Evolutionary conservation across 441 rosid genomes (phyloP).

Genomic region (Biscutella auriculata): DNA sequence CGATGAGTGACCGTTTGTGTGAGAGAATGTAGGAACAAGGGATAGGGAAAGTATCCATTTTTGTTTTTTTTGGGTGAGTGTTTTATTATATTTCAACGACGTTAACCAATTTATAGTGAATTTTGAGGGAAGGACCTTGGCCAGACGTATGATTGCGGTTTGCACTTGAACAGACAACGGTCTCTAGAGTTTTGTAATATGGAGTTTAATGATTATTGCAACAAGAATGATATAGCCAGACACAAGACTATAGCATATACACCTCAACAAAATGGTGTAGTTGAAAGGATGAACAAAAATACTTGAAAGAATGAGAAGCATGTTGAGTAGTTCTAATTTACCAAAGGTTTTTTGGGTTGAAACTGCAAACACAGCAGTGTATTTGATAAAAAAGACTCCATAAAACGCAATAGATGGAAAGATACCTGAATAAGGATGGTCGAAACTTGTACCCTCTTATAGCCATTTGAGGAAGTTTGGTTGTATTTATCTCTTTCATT

Average conservation of each 20-base stretch:
- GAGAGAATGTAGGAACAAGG: no score
- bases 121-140: no score
- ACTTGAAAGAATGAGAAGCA: background rate
- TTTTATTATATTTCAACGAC: no score
- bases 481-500: background rate
- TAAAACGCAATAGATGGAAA: background rate
- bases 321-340: background rate
- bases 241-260: background rate
- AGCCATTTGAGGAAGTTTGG: background rate
- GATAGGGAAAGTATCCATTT: no score
- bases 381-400: background rate
- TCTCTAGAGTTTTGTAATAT: background rate
- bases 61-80: no score
- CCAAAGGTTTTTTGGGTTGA: background rate
- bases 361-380: accelerated
- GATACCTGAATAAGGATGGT: background rate
- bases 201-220: background rate
- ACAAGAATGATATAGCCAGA: accelerated
- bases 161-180: no score
- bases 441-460: no score
- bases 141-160: no score
- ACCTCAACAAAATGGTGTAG: background rate
- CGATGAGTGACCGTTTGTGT: no score
- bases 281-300: background rate
- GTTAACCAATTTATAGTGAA: no score